These are phyloP conservation scores for Nicotiana rustica DNA, from an alignment of 305 asterid genomes.

Conservation along the genomic window DNA sequence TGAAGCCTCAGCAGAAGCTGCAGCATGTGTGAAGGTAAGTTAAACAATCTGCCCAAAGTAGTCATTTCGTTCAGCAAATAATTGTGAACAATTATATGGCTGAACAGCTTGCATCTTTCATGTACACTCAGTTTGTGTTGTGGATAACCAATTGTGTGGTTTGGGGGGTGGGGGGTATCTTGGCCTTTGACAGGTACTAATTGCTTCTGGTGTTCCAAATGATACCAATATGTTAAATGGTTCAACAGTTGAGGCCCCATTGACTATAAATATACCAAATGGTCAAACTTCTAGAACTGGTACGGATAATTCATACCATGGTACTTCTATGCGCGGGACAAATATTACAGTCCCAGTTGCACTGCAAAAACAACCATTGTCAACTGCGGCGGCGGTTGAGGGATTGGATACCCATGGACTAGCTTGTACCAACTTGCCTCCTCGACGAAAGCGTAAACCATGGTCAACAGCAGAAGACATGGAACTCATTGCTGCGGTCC, in stretches of 20 bases:
- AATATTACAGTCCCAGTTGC: slow-evolving; percentile 72
- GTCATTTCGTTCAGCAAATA: background rate
- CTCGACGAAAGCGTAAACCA: slow-evolving; percentile 61
- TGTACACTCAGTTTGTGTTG: background rate
- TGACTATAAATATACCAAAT: slow-evolving; percentile 77
- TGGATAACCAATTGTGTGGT: background rate
- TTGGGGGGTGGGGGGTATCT: slow-evolving; percentile 27
- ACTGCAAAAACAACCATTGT: slow-evolving; percentile 62
- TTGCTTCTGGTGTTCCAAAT: slow-evolving; percentile 63
- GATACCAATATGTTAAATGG: slow-evolving; percentile 57
- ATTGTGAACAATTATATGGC: background rate
- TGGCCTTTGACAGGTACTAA: slow-evolving; percentile 59
- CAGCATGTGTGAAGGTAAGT: slow-evolving; percentile 77
- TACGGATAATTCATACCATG: slow-evolving; percentile 55
- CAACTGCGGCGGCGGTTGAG: slow-evolving; percentile 56
- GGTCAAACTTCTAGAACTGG: slow-evolving; percentile 50
- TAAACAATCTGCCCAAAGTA: background rate
- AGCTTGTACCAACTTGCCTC: slow-evolving; percentile 50
- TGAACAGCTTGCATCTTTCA: slow-evolving; percentile 2
- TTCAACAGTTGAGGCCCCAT: slow-evolving; percentile 79
- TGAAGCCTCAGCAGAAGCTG: slow-evolving; percentile 76
- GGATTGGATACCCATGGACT: slow-evolving; percentile 61
- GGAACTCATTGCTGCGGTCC: slow-evolving; percentile 77
- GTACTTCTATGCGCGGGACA: slow-evolving; percentile 50
- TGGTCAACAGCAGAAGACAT: slow-evolving; percentile 86